These are phyloP conservation scores for Hygrocybe coccinea DNA, from an alignment of 768 basidiomycete genomes.

Conservation along the genomic window DNA sequence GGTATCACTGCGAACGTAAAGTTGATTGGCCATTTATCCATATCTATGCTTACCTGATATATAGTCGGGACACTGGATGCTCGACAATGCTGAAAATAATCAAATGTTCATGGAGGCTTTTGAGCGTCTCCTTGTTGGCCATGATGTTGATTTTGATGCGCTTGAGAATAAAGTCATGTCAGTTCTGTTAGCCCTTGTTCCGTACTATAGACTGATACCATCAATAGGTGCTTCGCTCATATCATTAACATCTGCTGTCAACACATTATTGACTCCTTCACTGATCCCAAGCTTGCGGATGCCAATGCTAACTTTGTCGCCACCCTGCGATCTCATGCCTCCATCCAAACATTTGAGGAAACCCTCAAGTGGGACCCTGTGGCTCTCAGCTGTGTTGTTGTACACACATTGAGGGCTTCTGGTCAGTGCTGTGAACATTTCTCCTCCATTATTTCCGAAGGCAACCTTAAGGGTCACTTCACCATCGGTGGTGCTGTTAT, in stretches of 20 bases:
- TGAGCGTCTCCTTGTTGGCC: too few species aligned
- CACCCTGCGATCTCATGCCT: not conserved
- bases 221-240: constrained; percentile 18
- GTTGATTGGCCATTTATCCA: too few species aligned
- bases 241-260: constrained; percentile 16
- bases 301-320: not conserved
- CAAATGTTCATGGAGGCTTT: too few species aligned
- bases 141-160: too few species aligned
- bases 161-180: too few species aligned
- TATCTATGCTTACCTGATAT: too few species aligned
- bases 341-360: not conserved
- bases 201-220: not conserved
- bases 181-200: too few species aligned
- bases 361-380: not conserved
- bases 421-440: constrained; percentile 5
- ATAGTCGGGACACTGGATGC: too few species aligned
- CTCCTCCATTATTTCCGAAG: not conserved
- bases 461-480: not conserved
- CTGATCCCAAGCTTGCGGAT: not conserved
- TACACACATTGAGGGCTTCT: constrained; percentile 4
- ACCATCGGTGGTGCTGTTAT: not conserved
- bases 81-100: too few species aligned
- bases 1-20: too few species aligned
- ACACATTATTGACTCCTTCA: constrained; percentile 11
- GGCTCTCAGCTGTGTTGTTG: constrained; percentile 4